phyloP scores from a whole-genome alignment of 306 rosid species.

The Acacia confusa region DNA sequence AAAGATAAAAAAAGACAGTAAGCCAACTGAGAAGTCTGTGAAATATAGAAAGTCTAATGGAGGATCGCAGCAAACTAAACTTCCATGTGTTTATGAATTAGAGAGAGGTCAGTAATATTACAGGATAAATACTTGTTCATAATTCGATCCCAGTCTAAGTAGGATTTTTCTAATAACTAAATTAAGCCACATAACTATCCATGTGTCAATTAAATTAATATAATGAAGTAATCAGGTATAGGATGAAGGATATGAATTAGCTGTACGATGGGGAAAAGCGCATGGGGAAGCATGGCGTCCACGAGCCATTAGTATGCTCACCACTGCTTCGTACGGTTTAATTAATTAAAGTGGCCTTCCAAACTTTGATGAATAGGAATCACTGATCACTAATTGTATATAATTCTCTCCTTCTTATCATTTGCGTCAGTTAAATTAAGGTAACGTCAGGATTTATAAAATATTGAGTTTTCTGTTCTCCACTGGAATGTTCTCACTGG shows the following conservation, averaged over 20 bases:
- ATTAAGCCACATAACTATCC: not conserved
- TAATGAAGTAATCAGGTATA: not conserved
- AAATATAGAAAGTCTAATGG: not conserved
- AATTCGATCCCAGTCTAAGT: not conserved
- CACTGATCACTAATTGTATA: not conserved
- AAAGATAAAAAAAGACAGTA: not conserved
- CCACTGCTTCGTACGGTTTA: slow-evolving; percentile 23
- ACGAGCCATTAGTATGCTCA: slow-evolving; percentile 17
- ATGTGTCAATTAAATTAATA: not conserved
- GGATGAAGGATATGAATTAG: not conserved
- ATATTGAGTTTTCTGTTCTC: not conserved
- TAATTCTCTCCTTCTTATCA: not conserved
- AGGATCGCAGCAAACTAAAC: not conserved
- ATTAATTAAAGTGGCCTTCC: slow-evolving; percentile 10
- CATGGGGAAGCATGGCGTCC: slow-evolving; percentile 36
- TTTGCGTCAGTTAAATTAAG: not conserved
- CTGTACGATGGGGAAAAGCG: not conserved
- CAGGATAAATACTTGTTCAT: not conserved
- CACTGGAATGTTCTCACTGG: not conserved
- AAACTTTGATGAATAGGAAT: not conserved
- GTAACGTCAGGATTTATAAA: not conserved
- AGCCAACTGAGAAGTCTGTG: not conserved
- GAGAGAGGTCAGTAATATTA: not conserved
- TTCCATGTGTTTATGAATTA: not conserved
- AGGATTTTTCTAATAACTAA: not conserved